A percentile compares a stretch with the other conserved stretches of the same genome.
phyloP scores from a whole-genome alignment of 139 green algal genomes.

The Chlorella sorokiniana region DNA sequence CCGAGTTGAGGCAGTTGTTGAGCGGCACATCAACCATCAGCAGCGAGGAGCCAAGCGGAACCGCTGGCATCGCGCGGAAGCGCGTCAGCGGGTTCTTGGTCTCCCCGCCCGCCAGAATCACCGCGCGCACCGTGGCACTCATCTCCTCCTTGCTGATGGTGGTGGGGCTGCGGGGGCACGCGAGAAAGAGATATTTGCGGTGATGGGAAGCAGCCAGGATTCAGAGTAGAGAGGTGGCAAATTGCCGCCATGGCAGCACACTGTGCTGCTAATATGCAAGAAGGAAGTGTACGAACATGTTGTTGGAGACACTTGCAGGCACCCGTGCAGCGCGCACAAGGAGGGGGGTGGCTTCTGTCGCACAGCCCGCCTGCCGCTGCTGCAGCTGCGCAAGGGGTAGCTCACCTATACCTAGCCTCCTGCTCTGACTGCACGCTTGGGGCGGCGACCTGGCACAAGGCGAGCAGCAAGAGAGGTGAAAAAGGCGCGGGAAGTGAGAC shows the following conservation, averaged over 20 bases:
- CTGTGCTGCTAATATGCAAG: too few species aligned
- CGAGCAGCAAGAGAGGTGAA: too few species aligned
- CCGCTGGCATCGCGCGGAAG: constrained; percentile 56
- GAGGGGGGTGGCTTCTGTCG: not conserved
- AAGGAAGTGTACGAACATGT: too few species aligned
- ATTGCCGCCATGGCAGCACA: too few species aligned
- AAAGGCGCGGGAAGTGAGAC: too few species aligned
- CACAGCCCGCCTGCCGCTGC: too few species aligned
- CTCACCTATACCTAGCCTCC: too few species aligned
- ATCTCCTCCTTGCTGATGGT: constrained; percentile 33
- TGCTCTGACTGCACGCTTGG: too few species aligned
- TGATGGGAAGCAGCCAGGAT: not conserved
- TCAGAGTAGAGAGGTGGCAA: not conserved
- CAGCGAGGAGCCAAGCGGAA: constrained; percentile 55
- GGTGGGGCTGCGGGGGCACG: not conserved
- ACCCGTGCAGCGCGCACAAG: not conserved
- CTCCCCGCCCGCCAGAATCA: constrained; percentile 62
- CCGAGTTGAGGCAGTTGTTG: constrained; percentile 64
- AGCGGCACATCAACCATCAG: constrained; percentile 62
- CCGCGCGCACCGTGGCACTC: constrained; percentile 40
- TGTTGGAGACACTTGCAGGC: not conserved
- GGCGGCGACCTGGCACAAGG: too few species aligned
- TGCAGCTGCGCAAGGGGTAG: too few species aligned
- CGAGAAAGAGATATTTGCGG: not conserved
- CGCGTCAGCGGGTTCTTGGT: constrained; percentile 56